Conservation (phyloP, 768 basidiomycete genomes). For the Termitomyces sp. region DNA sequence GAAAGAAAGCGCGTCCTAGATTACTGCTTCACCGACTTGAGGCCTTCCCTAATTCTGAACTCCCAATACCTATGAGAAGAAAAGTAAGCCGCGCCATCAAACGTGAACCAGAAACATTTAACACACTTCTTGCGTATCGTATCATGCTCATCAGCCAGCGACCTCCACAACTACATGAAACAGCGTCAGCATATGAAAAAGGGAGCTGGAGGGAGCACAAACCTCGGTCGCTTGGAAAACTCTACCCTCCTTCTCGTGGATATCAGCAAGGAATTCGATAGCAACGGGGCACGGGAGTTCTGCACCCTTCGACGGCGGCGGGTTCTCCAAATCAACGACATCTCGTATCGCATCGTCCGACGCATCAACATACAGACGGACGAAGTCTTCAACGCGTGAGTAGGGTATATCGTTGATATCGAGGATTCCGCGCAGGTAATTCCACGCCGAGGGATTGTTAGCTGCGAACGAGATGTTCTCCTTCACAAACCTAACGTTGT, state of each 20-base stretch:
- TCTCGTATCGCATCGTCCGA: conserved; percentile 25
- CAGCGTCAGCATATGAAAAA: background rate
- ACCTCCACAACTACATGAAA: conserved; percentile 58
- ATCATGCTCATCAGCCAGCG: conserved; percentile 67
- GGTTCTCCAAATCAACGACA: conserved; percentile 74
- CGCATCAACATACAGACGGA: conserved; percentile 55
- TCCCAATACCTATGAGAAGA: conserved; percentile 64
- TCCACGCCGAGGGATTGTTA: conserved; percentile 96
- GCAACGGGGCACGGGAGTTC: conserved; percentile 77
- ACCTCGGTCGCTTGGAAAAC: conserved; percentile 50
- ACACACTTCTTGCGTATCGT: conserved; percentile 71
- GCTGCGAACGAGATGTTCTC: conserved; percentile 81
- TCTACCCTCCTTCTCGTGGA: conserved; percentile 54
- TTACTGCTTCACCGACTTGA: conserved; percentile 16
- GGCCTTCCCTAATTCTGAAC: conserved; percentile 58
- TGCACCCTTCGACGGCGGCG: conserved; percentile 59
- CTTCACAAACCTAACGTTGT: conserved; percentile 66
- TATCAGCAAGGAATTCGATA: conserved; percentile 83
- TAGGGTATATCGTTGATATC: conserved; percentile 59
- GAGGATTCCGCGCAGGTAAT: conserved; percentile 88
- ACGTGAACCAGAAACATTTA: background rate
- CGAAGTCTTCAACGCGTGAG: conserved; percentile 53
- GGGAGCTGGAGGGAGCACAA: background rate
- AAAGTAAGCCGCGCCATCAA: background rate
- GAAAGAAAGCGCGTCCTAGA: background rate